Evolutionary conservation across 176 grass and related monocot genomes (phyloP), one percentile per base, ranked within the genome.

Genomic region (Bolboschoenus planiculmis): DNA sequence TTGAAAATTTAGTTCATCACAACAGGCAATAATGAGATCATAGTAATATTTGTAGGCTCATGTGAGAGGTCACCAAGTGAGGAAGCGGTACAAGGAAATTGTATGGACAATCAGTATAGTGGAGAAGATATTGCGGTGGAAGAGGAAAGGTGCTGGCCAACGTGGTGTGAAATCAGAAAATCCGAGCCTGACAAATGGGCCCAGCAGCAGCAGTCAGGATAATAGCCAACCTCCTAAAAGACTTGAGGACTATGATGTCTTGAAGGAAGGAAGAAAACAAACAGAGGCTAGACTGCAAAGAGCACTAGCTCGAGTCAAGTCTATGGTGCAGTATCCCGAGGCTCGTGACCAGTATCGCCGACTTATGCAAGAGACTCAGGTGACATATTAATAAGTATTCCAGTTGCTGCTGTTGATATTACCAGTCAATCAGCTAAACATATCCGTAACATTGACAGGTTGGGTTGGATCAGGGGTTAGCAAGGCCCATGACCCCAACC

Each of bases 241-340:
- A 48, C 89, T 89, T 63, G 96, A 90, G 82, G 91, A 93, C 73
- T 96, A 96, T 35, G 89, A 99, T 29, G 91, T 85, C 83, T 88
- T 99, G 85, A 90, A 96, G 63, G 93, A 91, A n/a, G 97, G 97
- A 39, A 92, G 97, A 83, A 96, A 90, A 56, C 97, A 99, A 80
- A 89, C 93, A 13, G 93, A 96, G 85, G 91, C 84, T 79, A 89
- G 97, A 84, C 78, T 99, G 64, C 51, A 92, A 39, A 99, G 84
- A 85, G 93, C 97, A 83, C 93, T 99, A 33, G 91, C 37, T 64
- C 91, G 97, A 78, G 97, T 99, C 15, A 90, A 86, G 83, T 99
- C 97, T 51, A 99, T 99, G 97, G 92, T 92, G 79, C 97, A 92
- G 85, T 99, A 99, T 87, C 93, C 97, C 24, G 97, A 99, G 90